Evolutionary conservation across 495 filamentous ascomycete species (phyloP).

Genomic region (Neurospora sp.): DNA sequence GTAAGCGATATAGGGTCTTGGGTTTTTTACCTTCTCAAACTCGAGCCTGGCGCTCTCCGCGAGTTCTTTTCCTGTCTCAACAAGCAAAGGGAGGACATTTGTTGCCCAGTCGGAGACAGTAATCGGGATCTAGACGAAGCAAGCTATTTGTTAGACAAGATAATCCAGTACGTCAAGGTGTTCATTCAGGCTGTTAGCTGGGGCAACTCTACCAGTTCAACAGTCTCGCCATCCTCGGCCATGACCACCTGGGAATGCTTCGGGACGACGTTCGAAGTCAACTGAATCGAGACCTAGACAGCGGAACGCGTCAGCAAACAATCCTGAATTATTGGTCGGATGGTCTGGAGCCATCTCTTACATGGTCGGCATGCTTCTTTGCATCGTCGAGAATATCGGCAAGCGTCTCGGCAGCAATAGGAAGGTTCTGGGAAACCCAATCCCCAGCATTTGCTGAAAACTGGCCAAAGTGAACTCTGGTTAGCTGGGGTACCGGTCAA

Average conservation of each 20-base stretch:
- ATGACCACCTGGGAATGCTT: background rate
- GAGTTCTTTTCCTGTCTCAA: background rate
- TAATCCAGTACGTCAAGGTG: background rate
- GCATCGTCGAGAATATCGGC: background rate
- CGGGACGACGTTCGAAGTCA: background rate
- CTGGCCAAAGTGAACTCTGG: background rate
- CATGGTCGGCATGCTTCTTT: background rate
- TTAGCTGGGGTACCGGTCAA: background rate
- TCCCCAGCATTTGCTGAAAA: background rate
- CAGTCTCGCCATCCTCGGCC: background rate
- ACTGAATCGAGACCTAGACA: background rate
- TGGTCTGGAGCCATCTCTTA: background rate
- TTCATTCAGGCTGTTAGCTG: background rate
- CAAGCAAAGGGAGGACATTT: background rate
- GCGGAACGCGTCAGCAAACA: background rate
- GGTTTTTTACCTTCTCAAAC: background rate
- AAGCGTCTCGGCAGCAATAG: background rate
- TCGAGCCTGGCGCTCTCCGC: background rate
- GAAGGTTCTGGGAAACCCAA: background rate
- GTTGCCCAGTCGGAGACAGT: background rate
- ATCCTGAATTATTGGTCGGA: background rate
- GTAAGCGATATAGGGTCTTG: background rate
- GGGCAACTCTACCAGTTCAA: background rate
- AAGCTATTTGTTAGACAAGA: background rate
- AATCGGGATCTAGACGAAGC: background rate